These are phyloP conservation scores for Russula emetica DNA, from an alignment of 768 basidiomycete genomes.

Conservation along the genomic window DNA sequence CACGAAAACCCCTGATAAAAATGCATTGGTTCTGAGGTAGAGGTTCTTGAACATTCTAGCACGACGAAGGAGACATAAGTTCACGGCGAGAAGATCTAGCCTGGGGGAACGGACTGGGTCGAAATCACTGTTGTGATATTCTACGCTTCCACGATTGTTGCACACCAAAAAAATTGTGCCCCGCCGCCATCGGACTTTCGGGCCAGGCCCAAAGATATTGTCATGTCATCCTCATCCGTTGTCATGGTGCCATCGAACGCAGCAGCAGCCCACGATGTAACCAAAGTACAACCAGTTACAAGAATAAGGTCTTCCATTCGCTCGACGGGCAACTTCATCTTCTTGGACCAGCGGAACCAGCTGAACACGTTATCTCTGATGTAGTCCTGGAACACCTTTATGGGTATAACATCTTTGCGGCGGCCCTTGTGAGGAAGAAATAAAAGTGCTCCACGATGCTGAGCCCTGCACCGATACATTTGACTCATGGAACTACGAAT, in stretches of 20 bases:
- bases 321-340: background rate
- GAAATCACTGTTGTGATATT: background rate
- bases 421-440: background rate
- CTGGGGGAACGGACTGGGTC: background rate
- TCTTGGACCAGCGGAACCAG: background rate
- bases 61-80: background rate
- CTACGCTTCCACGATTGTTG: background rate
- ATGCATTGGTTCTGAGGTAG: constrained; percentile 11
- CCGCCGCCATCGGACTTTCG: background rate
- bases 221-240: background rate
- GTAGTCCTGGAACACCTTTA: background rate
- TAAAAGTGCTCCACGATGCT: background rate
- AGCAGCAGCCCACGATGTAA: background rate
- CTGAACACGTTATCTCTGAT: background rate
- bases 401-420: background rate
- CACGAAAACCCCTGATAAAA: constrained; percentile 16
- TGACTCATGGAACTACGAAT: background rate
- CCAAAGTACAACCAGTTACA: constrained; percentile 1
- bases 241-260: background rate
- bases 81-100: background rate
- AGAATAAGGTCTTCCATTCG: constrained; percentile 8
- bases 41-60: too few species aligned
- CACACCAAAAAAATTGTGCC: background rate
- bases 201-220: background rate
- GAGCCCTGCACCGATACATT: background rate